Conservation (phyloP, 2,329 filamentous ascomycete genomes). For the Neofusicoccum umdonicola region DNA sequence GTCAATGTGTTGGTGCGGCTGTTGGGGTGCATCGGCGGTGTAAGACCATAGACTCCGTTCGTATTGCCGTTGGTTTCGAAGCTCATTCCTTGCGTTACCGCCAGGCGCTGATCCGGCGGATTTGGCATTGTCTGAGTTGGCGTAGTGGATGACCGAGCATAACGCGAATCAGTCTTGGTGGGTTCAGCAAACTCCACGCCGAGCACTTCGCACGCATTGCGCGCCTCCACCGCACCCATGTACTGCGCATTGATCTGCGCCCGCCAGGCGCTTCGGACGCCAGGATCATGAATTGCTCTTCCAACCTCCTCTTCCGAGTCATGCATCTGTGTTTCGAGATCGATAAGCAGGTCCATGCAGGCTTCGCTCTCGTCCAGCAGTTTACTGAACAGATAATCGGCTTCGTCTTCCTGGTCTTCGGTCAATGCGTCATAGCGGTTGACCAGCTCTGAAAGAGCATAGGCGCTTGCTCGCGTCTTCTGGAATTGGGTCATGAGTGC, state of each 20-base stretch:
- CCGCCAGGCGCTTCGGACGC: constrained; percentile 57
- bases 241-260: constrained; percentile 60
- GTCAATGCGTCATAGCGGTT: constrained; percentile 49
- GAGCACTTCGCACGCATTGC: constrained; percentile 57
- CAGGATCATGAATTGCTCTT: constrained; percentile 42
- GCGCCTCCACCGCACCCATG: constrained; percentile 57
- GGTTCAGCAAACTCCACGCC: constrained; percentile 38
- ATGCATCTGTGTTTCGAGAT: constrained; percentile 20
- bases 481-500: constrained; percentile 46
- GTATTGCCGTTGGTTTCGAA: constrained; percentile 30
- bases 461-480: constrained; percentile 1
- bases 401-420: constrained; percentile 51
- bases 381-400: constrained; percentile 34
- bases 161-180: background rate
- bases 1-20: constrained; percentile 55
- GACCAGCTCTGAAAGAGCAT: constrained; percentile 53
- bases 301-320: constrained; percentile 11
- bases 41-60: constrained; percentile 31
- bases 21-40: constrained; percentile 33
- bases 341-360: constrained; percentile 35
- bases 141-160: constrained; percentile 12
- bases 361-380: constrained; percentile 37
- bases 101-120: background rate
- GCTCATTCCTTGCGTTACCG: constrained; percentile 1
- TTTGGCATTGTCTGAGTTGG: constrained; percentile 16